Evolutionary conservation across 441 rosid species (phyloP), one percentile per base, ranked within the genome.

Genomic region (Gossypium laxum): DNA sequence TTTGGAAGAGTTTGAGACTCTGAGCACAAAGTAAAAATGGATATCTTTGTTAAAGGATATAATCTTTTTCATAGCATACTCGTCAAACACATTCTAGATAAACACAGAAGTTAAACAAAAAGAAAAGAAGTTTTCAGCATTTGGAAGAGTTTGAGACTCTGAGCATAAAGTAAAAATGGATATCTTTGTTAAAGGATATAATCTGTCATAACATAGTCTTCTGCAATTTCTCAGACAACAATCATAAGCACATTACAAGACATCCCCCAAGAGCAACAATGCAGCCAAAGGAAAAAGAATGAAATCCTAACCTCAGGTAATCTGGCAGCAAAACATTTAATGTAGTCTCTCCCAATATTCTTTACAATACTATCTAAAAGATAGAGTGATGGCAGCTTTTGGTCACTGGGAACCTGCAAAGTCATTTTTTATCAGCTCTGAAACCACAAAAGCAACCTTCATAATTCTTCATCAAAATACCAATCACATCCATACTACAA

Each of bases 281-380:
- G 45, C 43, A 61, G 50, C 57, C 48, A 69, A 41, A 50, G 24
- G 64, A 68, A 45, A 54, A 28, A 56, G 56, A 62, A 71, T 28
- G 77, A 76, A 76, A 74, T 71, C 73, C 88, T 80, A 71, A 94
- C 99, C 97, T 92, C 98, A 52, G 91, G 91, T 62, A 92, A 85
- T 81, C 80, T 87, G 71, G 85, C 76, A 73, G 85, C 94, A 84
- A 92, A 94, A 76, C 85, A 81, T 80, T 85, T 94, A 73, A 90
- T 92, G 83, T 94, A 94, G 80, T 90, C 96, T 74, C 93, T 85
- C 75, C 93, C 97, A 51, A 92, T 90, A 78, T 94, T 94, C 89
- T 94, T 94, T 72, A 94, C 98, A 83, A 94, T 94, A 86, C 99
- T 94, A 87, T 94, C 99, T 77, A 94, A 82, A 62, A 94, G 92